phyloP scores from a whole-genome alignment of 1,284 basidiomycete species.

The Hypsizygus ulmarius region DNA sequence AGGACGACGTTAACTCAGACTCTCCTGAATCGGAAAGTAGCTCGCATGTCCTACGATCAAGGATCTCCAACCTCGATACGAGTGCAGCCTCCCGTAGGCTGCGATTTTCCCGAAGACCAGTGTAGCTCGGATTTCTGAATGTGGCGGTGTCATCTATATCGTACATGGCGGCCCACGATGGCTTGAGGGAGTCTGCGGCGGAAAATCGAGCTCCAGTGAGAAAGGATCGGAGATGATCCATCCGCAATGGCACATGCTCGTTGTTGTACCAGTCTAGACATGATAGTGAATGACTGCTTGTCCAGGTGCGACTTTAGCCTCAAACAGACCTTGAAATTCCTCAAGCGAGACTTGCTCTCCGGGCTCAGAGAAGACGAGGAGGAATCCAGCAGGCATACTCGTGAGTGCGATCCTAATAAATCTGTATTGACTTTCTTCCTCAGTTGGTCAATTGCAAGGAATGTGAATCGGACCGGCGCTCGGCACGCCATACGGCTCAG shows the following conservation, averaged over 20 bases:
- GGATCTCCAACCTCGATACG: constrained; percentile 44
- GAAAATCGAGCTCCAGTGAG: constrained; percentile 50
- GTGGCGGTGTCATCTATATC: constrained; percentile 49
- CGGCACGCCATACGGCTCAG: no score
- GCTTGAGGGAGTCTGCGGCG: constrained; percentile 39
- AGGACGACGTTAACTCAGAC: constrained; percentile 28
- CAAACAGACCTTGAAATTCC: constrained; percentile 40
- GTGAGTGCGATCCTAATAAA: not conserved
- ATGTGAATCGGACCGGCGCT: no score
- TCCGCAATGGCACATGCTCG: constrained; percentile 60
- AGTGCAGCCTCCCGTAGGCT: constrained; percentile 53
- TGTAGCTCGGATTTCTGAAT: constrained; percentile 49
- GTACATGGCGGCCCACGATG: constrained; percentile 55
- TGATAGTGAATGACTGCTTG: not conserved
- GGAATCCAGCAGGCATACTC: constrained; percentile 39
- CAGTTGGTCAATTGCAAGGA: no score
- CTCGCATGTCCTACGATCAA: constrained; percentile 54
- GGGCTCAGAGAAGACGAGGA: constrained; percentile 44
- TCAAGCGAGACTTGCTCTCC: constrained; percentile 36
- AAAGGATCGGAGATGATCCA: constrained; percentile 50
- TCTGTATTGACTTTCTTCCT: no score
- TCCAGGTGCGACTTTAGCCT: not conserved
- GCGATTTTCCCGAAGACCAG: constrained; percentile 46
- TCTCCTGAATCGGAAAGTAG: constrained; percentile 34
- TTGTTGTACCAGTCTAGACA: constrained; percentile 61